These are phyloP conservation scores for Podaxis sp. DNA, from an alignment of 768 basidiomycete species.

Conservation along the genomic window DNA sequence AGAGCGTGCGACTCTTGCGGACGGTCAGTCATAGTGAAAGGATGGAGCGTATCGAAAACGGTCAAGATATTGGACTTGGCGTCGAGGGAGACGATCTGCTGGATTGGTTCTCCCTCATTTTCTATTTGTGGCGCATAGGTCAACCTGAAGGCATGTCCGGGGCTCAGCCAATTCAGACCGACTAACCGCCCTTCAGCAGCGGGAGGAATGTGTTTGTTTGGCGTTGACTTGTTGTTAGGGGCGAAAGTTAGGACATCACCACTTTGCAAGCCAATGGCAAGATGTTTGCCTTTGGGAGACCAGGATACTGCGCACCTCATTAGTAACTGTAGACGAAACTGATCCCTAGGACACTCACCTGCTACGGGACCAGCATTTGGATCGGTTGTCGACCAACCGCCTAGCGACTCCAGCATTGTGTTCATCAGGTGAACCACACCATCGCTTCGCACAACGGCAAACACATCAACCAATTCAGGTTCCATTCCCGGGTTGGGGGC, in stretches of 20 bases:
- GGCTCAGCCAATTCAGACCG: conserved; percentile 66
- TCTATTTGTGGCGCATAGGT: conserved; percentile 50
- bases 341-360: conserved; percentile 40
- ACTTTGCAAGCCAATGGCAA: conserved; percentile 69
- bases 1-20: conserved; percentile 36
- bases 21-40: conserved; percentile 42
- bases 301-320: conserved; percentile 58
- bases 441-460: conserved; percentile 53
- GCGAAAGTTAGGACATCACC: conserved; percentile 74
- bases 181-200: conserved; percentile 48
- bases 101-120: conserved; percentile 30
- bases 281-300: conserved; percentile 86
- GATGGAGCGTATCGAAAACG: conserved; percentile 39
- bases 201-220: conserved; percentile 64
- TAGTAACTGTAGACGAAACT: conserved; percentile 9
- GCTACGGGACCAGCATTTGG: conserved; percentile 53
- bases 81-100: conserved; percentile 47
- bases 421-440: conserved; percentile 62
- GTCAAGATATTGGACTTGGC: conserved; percentile 37
- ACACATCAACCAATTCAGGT: conserved; percentile 48
- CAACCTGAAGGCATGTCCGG: conserved; percentile 65
- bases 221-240: conserved; percentile 49
- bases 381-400: conserved; percentile 52
- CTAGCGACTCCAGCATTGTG: conserved; percentile 51
- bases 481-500: conserved; percentile 63